Conservation (phyloP, 2,329 filamentous ascomycete species). For the Coniochaeta sp. region DNA sequence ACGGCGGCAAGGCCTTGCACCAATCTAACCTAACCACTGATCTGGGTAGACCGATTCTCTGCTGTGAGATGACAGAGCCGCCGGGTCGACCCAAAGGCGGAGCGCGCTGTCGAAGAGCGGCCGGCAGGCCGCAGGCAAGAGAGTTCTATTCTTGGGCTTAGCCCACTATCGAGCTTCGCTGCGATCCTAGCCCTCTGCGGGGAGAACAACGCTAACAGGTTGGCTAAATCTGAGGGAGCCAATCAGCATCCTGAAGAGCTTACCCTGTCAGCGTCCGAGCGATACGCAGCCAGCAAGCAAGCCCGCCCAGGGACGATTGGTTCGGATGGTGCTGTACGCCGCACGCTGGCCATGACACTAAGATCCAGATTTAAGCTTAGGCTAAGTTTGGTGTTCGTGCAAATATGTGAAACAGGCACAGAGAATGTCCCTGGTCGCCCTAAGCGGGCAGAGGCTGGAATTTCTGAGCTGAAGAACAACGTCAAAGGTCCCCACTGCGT, state of each 20-base stretch:
- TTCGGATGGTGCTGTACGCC: not conserved
- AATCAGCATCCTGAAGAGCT: constrained; percentile 12
- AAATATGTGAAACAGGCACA: constrained; percentile 1
- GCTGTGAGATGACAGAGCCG: not conserved
- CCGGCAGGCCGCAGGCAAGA: not conserved
- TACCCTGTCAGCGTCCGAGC: not conserved
- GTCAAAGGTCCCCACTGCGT: not conserved
- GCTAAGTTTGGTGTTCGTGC: not conserved
- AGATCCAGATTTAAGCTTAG: not conserved
- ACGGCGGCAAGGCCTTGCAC: not conserved
- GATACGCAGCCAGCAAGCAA: not conserved
- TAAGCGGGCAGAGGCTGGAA: not conserved
- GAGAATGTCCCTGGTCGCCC: not conserved
- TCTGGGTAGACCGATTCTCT: not conserved
- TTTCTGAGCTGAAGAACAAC: not conserved
- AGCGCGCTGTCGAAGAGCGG: not conserved
- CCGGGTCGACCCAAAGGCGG: not conserved
- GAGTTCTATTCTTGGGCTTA: not conserved
- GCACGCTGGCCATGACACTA: not conserved
- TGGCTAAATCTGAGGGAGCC: constrained; percentile 14
- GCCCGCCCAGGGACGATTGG: not conserved
- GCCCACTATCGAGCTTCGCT: not conserved
- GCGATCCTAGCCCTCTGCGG: not conserved
- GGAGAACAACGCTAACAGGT: not conserved
- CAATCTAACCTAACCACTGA: not conserved